phyloP scores from a whole-genome alignment of 176 grass and related monocot species.

The Aegilops speltoides region DNA sequence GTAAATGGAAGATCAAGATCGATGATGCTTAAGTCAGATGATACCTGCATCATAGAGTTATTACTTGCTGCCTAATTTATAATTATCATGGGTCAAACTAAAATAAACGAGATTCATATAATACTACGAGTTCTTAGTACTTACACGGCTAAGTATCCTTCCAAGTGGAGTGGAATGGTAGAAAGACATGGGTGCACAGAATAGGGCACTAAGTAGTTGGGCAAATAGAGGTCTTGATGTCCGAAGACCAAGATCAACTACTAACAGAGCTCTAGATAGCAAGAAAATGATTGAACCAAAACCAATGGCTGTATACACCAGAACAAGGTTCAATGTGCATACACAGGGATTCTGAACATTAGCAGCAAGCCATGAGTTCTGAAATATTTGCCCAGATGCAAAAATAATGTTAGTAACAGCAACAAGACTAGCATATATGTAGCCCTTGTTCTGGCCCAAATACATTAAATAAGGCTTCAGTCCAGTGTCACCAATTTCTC shows the following conservation, averaged over 20 bases:
- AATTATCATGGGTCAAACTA: not conserved
- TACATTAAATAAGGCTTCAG: not conserved
- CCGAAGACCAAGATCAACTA: constrained; percentile 14
- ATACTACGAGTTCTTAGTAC: not conserved
- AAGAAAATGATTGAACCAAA: constrained; percentile 39
- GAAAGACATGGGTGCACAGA: constrained; percentile 47
- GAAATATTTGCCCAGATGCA: not conserved
- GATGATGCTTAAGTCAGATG: constrained; percentile 43
- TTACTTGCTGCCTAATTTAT: not conserved
- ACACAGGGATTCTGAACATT: constrained; percentile 4
- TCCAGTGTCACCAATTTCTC: not conserved
- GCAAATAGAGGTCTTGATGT: constrained; percentile 31
- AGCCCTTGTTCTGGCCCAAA: constrained; percentile 2
- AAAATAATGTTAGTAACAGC: not conserved
- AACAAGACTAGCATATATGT: not conserved
- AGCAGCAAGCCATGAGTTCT: constrained; percentile 1
- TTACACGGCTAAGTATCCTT: constrained; percentile 52
- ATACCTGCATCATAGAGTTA: constrained; percentile 37
- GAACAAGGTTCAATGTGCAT: not conserved
- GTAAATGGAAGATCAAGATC: constrained; percentile 46
- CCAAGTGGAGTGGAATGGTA: constrained; percentile 49
- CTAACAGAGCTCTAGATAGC: constrained; percentile 26
- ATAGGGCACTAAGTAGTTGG: constrained; percentile 21
- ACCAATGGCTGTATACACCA: constrained; percentile 24
- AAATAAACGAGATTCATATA: not conserved